Base-by-base conservation (phyloP, 108 stramenopile species). In the Nannochloropsis salina region DNA sequence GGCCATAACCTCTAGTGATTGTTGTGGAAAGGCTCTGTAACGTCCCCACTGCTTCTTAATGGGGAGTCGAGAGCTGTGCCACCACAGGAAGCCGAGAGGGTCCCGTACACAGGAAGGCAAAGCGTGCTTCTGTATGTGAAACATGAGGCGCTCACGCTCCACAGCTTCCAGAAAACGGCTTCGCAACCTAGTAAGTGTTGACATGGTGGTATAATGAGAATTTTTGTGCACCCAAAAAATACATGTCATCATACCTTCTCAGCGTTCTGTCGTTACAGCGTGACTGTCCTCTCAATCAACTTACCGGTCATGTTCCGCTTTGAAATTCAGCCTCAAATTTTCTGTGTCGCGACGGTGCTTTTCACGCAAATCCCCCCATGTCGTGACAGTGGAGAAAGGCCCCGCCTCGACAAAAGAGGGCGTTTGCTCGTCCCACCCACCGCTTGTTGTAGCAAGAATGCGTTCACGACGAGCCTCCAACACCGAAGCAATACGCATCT, bases 31-130 rank as follows among this genome's bases (percentile, higher is more conserved):
- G 15, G 61, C 61, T 74, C 61, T 15, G n/a, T 74, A 74, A 6
- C 61, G 61, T 15, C 61, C 61, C 61, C 61, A 74, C n/a, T 74
- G 61, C 61, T 74, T 74, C 61, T 74, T 74, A n/a, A 74, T 74
- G 61, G 61, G 61, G 20, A 74, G 61, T 1, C 61, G 61, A n/a
- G 61, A 74, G 61, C n/a, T n/a, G 61, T 74, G 61, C 61, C 61
- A 74, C 61, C 61, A 74, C 61, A 74, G 6, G 61, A 74, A 74
- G 61, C 61, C 61, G 8, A 74, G 61, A n/a, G 61, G 61, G n/a
- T 74, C 61, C n/a, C 61, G 61, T 15, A 74, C 61, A n/a, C 20
- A 74, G 61, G 61, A 74, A n/a, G 61, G 61, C n/a, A 74, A n/a
- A 2, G 61, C 61, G 2, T 74, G 61, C 61, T 74, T 74, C 4